Base-by-base conservation (phyloP, 768 basidiomycete species). In the Lanmaoa rubissima region DNA sequence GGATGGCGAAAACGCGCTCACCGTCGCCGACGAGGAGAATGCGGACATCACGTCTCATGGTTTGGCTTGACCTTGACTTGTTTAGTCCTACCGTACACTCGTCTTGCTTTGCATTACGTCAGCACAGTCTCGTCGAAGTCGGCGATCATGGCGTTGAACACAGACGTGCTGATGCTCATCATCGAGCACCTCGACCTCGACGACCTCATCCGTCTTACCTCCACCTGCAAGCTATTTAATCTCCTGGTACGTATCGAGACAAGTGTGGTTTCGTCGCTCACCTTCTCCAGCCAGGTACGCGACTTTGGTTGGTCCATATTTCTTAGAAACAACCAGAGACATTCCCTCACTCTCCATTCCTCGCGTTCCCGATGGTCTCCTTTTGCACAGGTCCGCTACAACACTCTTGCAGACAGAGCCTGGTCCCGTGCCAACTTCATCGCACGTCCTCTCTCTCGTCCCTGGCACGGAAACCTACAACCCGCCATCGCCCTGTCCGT, bases 21-120 rank as follows among this genome's bases (percentile, higher is more conserved):
- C 93, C 94, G 75, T 97, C 94, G 61, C 94, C 94, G 61, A 95
- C 92, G 67, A 97, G 84, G 57, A 95, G 82, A 68, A 96, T 94
- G 63, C 94, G 85, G 48, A 96, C 92, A 86, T 97, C 94, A 73
- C 92, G 82, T 69, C 93, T 81, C 90, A 94, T 94, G 65, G 59
- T 68, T 24, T 59, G 41, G 41, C 62, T 48, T 36, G 60, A 61
- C 55, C 21, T 36, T 31, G 46, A 51, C 64, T 49, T 12, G 65
- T 54, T 58, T 55, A 16, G 48, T 48, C n/a, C 12, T n/a, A n/a
- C 26, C 7, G 12, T 32, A 17, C 12, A 28, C 12, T 11, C 1
- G 11, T 17, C 34, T 24, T 17, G 34, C 49, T 42, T 35, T 17
- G 28, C 32, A 57, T 67, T 67, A 67, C 40, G 45, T 66, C 66